Conservation (phyloP, 768 basidiomycete species). For the Filobasidium floriforme region DNA sequence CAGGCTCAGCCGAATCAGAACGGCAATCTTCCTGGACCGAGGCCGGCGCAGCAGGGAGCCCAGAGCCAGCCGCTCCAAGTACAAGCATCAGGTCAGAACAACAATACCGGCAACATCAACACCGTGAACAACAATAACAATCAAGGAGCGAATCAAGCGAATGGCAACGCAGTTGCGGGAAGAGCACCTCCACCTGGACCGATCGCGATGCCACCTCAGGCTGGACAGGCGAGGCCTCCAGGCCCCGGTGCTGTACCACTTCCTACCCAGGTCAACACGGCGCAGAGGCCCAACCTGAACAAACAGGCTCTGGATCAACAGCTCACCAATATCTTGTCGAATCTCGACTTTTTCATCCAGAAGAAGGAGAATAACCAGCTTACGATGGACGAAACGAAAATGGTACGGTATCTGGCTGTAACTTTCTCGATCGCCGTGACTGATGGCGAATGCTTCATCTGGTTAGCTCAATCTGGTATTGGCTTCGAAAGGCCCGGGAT, state of each 20-base stretch:
- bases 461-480: slow-evolving; percentile 14
- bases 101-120: background rate
- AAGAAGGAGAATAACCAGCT: slow-evolving; percentile 21
- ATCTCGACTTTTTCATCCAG: slow-evolving; percentile 17
- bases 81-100: background rate
- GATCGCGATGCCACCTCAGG: background rate
- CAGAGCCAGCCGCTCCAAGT: slow-evolving; percentile 5
- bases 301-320: slow-evolving; percentile 9
- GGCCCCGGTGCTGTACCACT: background rate
- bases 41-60: background rate
- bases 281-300: slow-evolving; percentile 3
- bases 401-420: slow-evolving; percentile 7
- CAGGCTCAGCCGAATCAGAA: slow-evolving; percentile 5
- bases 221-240: background rate
- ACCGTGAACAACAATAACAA: background rate
- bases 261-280: background rate
- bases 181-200: slow-evolving; percentile 8
- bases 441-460: background rate
- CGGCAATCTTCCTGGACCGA: background rate
- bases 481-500: slow-evolving; percentile 10
- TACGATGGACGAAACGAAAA: slow-evolving; percentile 1
- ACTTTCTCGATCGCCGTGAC: background rate
- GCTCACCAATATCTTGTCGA: slow-evolving; percentile 15
- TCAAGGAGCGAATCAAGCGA: background rate
- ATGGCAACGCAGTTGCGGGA: background rate